These are phyloP conservation scores for Imleria badia DNA, from an alignment of 768 basidiomycete species.

Conservation along the genomic window DNA sequence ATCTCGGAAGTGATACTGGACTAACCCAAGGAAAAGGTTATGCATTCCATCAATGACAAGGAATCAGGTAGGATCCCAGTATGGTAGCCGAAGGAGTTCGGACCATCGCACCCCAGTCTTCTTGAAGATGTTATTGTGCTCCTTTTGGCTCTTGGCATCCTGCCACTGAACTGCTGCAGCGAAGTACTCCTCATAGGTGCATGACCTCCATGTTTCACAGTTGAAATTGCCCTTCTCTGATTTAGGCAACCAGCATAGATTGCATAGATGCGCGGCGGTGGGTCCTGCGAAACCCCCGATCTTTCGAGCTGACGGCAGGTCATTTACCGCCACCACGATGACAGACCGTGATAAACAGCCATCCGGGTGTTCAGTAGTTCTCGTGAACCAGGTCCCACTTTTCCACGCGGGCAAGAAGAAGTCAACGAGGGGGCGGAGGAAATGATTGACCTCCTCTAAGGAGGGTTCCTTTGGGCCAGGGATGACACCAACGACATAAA, in stretches of 20 bases:
- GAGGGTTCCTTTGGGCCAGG: conserved; percentile 37
- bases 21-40: conserved; percentile 28
- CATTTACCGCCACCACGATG: not conserved
- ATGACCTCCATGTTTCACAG: not conserved
- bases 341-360: not conserved
- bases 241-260: not conserved
- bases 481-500: conserved; percentile 37
- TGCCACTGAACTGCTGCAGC: too few species aligned
- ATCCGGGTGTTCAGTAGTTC: conserved; percentile 14
- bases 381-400: conserved; percentile 26
- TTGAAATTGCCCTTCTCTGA: not conserved
- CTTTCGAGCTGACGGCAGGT: too few species aligned
- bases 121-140: too few species aligned
- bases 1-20: conserved; percentile 7
- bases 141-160: too few species aligned
- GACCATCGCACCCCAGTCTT: too few species aligned
- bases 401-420: conserved; percentile 34
- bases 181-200: too few species aligned
- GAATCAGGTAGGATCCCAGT: conserved; percentile 34
- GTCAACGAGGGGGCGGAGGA: conserved; percentile 33
- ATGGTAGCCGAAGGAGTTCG: conserved; percentile 32
- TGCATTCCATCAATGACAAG: conserved; percentile 41
- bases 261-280: too few species aligned
- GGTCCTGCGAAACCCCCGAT: too few species aligned
- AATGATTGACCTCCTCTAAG: conserved; percentile 28